A percentile compares a stretch with the other conserved stretches of the same genome.
phyloP scores from a whole-genome alignment of 768 basidiomycete genomes.

The Tulasnella sp. region DNA sequence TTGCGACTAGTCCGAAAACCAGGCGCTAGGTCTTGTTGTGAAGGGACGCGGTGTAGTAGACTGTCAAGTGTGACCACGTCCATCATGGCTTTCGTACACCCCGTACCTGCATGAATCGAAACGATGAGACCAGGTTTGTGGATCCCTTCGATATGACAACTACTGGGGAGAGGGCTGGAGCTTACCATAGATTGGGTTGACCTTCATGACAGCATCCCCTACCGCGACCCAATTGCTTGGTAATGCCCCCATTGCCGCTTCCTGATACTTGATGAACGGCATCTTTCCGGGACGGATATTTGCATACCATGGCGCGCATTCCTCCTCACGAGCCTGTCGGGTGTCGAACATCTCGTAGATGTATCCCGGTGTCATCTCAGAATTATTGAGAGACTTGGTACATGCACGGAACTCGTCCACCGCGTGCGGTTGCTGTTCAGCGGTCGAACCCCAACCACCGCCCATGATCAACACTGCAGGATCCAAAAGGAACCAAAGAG shows the following conservation, averaged over 20 bases:
- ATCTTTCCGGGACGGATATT: neutral
- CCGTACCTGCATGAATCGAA: no score
- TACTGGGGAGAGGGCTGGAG: no score
- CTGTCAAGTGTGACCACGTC: no score
- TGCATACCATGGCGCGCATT: neutral
- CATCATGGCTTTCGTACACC: no score
- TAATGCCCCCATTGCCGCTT: neutral
- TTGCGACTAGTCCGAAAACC: no score
- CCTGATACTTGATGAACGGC: neutral
- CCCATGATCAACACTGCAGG: neutral
- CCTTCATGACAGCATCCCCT: conserved; percentile 6
- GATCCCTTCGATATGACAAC: no score
- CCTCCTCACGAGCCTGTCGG: conserved; percentile 1
- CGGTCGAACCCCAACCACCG: neutral
- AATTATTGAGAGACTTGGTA: neutral
- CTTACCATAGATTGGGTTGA: conserved; percentile 11
- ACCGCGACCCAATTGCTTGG: conserved; percentile 6
- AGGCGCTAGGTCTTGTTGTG: no score
- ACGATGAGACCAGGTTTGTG: no score
- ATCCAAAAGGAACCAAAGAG: no score
- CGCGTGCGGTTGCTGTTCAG: neutral
- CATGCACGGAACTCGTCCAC: neutral
- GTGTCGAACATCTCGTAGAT: conserved; percentile 1
- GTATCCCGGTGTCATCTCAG: neutral
- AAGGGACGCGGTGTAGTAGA: no score